These are phyloP conservation scores for Canavalia gladiata DNA, from an alignment of 306 rosid genomes.

Conservation along the genomic window DNA sequence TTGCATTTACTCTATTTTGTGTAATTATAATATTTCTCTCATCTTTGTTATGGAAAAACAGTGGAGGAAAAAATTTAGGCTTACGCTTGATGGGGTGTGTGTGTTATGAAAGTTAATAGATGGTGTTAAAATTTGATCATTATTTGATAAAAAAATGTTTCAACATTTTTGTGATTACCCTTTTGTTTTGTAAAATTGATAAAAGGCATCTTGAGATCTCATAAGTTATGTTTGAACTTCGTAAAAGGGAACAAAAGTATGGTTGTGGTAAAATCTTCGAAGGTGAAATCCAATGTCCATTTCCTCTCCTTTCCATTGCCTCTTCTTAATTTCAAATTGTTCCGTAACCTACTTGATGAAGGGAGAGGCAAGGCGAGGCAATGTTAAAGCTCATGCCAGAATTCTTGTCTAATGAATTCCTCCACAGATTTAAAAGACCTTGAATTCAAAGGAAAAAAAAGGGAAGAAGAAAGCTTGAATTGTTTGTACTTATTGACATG, in stretches of 20 bases:
- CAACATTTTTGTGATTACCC: not conserved
- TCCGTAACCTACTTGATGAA: conserved; percentile 13
- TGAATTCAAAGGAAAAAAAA: not conserved
- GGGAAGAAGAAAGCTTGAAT: not conserved
- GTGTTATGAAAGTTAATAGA: not conserved
- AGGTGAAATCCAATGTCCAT: conserved; percentile 17
- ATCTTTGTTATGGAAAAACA: not conserved
- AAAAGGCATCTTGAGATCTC: conserved; percentile 16
- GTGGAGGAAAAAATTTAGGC: not conserved
- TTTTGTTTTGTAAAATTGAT: conserved; percentile 14
- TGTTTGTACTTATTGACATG: not conserved
- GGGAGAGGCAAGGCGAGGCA: not conserved
- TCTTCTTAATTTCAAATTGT: not conserved
- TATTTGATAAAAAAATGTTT: conserved; percentile 7
- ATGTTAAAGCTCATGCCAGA: not conserved
- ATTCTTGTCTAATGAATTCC: conserved; percentile 26
- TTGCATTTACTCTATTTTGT: conserved; percentile 22
- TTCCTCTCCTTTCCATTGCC: conserved; percentile 6
- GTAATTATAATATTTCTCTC: conserved; percentile 12
- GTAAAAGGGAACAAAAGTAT: conserved; percentile 9
- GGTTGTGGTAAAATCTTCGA: not conserved
- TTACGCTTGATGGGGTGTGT: not conserved
- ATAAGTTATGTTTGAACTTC: conserved; percentile 18
- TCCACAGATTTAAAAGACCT: not conserved
- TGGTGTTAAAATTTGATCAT: not conserved